phyloP scores from a whole-genome alignment of 2,329 filamentous ascomycete genomes.

The Epichloe brachyelytri region DNA sequence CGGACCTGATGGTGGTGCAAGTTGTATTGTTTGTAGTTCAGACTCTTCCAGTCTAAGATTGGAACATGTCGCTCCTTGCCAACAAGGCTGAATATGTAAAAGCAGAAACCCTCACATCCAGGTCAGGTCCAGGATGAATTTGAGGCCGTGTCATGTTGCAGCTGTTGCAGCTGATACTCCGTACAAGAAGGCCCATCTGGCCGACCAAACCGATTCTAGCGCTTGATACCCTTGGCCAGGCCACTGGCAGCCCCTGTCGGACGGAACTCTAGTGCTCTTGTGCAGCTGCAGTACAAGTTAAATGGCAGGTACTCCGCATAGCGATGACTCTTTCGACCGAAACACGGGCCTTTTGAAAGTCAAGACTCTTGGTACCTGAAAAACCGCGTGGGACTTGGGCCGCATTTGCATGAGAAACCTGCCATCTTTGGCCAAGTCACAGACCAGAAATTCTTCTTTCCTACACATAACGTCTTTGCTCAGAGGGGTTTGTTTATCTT shows the following conservation, averaged over 20 bases:
- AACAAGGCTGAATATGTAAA: no score
- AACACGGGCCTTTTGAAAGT: neutral
- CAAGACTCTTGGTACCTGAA: constrained; percentile 2
- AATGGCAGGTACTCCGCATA: neutral
- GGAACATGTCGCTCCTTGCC: no score
- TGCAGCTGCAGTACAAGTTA: neutral
- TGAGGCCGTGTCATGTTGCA: no score
- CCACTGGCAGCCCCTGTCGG: neutral
- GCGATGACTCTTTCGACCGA: neutral
- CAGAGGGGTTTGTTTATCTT: neutral
- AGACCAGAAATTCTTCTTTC: neutral
- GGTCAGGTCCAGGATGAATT: no score
- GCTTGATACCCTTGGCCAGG: no score
- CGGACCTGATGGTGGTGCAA: no score
- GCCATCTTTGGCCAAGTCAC: neutral
- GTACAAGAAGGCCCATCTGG: no score
- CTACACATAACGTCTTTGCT: neutral
- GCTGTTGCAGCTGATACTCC: no score
- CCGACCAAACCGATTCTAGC: no score
- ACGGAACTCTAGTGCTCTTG: neutral
- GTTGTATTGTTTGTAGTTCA: no score
- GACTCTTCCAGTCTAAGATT: no score
- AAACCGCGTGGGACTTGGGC: constrained; percentile 4
- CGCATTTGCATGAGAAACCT: neutral
- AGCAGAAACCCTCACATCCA: no score